Conservation (phyloP, 1,284 basidiomycete species). For the Apiotrichum sp. region DNA sequence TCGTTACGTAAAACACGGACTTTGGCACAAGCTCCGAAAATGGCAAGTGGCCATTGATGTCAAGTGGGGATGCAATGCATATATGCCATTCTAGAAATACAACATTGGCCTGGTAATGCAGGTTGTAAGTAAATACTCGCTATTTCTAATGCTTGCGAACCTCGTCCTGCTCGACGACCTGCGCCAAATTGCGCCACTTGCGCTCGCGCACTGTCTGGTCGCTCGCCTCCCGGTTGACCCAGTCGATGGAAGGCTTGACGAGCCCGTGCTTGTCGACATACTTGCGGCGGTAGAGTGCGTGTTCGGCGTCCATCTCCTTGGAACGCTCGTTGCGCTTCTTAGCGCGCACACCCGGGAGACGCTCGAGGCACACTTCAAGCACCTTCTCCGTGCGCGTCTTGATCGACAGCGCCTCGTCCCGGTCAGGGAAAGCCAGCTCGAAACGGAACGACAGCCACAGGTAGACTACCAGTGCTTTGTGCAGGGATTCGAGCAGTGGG, state of each 20-base stretch:
- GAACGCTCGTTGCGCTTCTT: conserved; percentile 15
- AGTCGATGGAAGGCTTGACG: conserved; percentile 8
- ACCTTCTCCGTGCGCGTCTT: conserved; percentile 64
- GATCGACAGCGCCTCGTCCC: conserved; percentile 52
- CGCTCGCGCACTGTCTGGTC: neutral
- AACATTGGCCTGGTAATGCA: too few relatives aligned
- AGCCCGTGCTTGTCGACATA: conserved; percentile 6
- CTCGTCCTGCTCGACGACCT: neutral
- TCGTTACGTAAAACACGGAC: too few relatives aligned
- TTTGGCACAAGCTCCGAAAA: too few relatives aligned
- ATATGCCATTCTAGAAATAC: too few relatives aligned
- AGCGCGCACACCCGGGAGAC: conserved; percentile 36
- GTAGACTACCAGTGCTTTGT: conserved; percentile 76
- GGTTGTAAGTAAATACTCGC: too few relatives aligned
- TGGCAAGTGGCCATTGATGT: too few relatives aligned
- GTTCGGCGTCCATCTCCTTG: conserved; percentile 2
- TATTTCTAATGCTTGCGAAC: neutral
- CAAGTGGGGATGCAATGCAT: neutral
- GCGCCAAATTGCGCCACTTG: neutral
- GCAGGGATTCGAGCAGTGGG: conserved; percentile 66
- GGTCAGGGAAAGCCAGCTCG: conserved; percentile 63
- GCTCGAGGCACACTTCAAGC: conserved; percentile 54
- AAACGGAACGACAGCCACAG: conserved; percentile 81
- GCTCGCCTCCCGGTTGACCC: neutral
- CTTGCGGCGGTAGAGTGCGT: conserved; percentile 7